Base-by-base conservation (phyloP, 2,329 filamentous ascomycete genomes). In the Cytospora piceae region DNA sequence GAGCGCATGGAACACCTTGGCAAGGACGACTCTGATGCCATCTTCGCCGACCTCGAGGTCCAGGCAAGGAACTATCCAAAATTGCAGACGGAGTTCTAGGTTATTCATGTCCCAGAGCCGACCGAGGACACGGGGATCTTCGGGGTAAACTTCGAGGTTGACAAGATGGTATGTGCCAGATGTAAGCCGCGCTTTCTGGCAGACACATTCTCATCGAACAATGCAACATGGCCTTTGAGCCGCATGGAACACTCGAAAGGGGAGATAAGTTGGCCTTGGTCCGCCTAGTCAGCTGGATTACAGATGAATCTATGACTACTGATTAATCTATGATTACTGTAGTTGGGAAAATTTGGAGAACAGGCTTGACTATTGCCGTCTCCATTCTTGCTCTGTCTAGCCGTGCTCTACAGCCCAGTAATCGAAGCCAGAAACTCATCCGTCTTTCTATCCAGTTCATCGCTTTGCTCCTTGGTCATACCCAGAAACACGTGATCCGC, bases 11-110 rank as follows among this genome's bases (percentile, higher is more conserved):
- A 80, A 66, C 72, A 76, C 9, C 71, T 87, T n/a, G 76, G 78
- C 29, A 75, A 77, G 1, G 80, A 83, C 55, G 79, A 84, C 54
- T 79, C 82, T 5, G 74, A 71, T 20, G 76, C 80, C 22, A 79
- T 84, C 51, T 85, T 81, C 73, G 74, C 77, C 0, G 81, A 83
- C 61, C 75, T 90, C 42, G 72, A 79, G 46, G 76, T 72, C 1
- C 68, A 74, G 12, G 76, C 87, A 8, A 85, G 87, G 66, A 86
- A 91, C 9, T 92, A 91, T 72, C 84, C 87, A 0, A 82, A 84
- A 68, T 74, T 91, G 56, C 82, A 82, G 68, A 88, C 87, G 0
- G 89, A 86, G 0, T 91, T 81, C 32, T 76, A 67, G 55, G 20
- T 11, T 14, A 11, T 22, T 12, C 0, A 5, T 29, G 22, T 51